These are phyloP conservation scores for Torulaspora maleeae DNA, from an alignment of 805 yeast species.

Conservation along the genomic window DNA sequence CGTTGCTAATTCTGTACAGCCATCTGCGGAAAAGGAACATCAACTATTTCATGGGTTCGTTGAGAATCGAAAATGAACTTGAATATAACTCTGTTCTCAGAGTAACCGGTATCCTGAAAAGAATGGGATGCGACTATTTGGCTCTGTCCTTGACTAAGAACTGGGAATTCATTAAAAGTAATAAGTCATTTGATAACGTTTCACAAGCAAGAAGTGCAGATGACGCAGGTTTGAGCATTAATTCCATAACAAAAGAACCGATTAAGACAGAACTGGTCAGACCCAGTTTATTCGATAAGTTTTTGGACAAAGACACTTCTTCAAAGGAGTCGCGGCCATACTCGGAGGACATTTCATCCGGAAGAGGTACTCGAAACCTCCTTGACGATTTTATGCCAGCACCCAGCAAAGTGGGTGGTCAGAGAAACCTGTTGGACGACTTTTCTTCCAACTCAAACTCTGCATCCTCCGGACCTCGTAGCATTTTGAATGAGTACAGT, in stretches of 20 bases:
- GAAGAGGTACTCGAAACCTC: conserved; percentile 6
- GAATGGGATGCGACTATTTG: conserved; percentile 90
- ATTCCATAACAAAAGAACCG: conserved; percentile 19
- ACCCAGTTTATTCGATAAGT: conserved; percentile 32
- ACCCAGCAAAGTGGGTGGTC: background rate
- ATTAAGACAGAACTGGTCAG: conserved; percentile 21
- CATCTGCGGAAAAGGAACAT: conserved; percentile 52
- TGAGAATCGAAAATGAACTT: conserved; percentile 37
- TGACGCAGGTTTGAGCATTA: conserved; percentile 7
- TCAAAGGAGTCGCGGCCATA: background rate
- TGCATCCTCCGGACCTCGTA: conserved; percentile 2
- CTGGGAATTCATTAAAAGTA: conserved; percentile 55
- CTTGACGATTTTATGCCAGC: conserved; percentile 7
- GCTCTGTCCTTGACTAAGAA: conserved; percentile 56
- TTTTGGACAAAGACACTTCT: conserved; percentile 10
- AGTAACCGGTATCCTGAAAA: conserved; percentile 60
- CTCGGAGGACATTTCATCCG: background rate
- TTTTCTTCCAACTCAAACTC: conserved; percentile 5
- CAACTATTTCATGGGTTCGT: conserved; percentile 47
- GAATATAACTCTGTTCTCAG: conserved; percentile 63
- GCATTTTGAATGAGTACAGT: conserved; percentile 5
- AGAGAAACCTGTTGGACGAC: conserved; percentile 11
- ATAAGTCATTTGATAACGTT: conserved; percentile 4
- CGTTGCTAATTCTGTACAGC: conserved; percentile 60
- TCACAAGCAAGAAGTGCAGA: background rate